Evolutionary conservation across 1,284 basidiomycete genomes (phyloP), one percentile per base, ranked within the genome.

Genomic region (Wolfiporia cocos): DNA sequence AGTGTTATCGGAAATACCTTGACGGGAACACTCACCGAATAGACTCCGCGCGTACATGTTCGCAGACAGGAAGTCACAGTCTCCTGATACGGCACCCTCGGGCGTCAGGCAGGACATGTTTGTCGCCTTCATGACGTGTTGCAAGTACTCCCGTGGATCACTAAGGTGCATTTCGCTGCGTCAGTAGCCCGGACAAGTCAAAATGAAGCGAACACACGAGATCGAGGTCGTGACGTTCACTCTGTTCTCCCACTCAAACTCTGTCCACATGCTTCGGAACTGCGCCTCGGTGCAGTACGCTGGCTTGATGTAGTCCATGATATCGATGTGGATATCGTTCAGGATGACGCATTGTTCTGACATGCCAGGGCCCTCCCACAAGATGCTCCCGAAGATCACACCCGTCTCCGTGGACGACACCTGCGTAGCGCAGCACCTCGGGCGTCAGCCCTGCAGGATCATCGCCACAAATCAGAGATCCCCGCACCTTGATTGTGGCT

Each of bases 251-350:
- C 93, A 97, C 64, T 96, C 92, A 54, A 96, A 96, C 65, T 95
- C 93, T 37, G 92, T 96, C 92, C 92, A 95, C 91, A 94, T 94
- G 63, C 80, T 89, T 29, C 92, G 80, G 80, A 95, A 95, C 86
- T 92, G 90, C 23, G 88, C 83, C 64, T 99, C 95, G 46, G 86
- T 96, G 67, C 93, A 96, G 59, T 90, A 90, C 3, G 93, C 92
- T 0, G 95, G 94, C 63, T 96, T 92, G 71, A 99, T 99, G 66
- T 98, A 99, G 65, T 98, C 95, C 89, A 99, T 95, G 53, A 99
- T 98, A 65, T 99, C 96, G 51, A 98, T 92, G 66, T 98, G 93
- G 46, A 98, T 94, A 66, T 98, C 95, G 64, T 93, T 97, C 57
- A 98, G 66, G 37, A 99, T 94, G 29, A 92, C 92, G 64, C 83